Conservation (phyloP, 352 stramenopile genomes). For the Aphanomyces astaci region DNA sequence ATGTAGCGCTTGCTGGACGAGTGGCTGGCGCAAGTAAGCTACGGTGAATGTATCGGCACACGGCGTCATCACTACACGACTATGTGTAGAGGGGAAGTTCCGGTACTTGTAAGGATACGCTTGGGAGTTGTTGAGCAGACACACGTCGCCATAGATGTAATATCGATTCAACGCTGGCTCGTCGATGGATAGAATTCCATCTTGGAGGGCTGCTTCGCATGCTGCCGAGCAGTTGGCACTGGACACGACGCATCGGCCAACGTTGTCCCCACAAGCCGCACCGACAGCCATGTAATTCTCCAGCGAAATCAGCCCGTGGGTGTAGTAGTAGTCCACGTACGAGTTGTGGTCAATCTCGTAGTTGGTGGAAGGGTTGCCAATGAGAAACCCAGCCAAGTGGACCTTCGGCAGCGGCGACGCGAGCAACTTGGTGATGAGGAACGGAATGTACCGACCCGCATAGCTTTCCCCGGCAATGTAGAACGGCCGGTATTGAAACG, state of each 20-base stretch:
- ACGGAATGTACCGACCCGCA: conserved; percentile 70
- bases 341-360: conserved; percentile 14
- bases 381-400: conserved; percentile 51
- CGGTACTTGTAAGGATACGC: conserved; percentile 31
- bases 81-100: conserved; percentile 26
- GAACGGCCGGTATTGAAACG: conserved; percentile 52
- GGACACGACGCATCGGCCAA: conserved; percentile 17
- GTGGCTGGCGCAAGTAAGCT: conserved; percentile 36
- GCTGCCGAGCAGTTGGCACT: conserved; percentile 34
- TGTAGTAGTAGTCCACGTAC: conserved; percentile 42
- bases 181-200: conserved; percentile 36
- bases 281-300: conserved; percentile 48
- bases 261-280: conserved; percentile 40
- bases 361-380: conserved; percentile 61
- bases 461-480: conserved; percentile 85
- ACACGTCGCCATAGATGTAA: conserved; percentile 68
- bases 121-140: conserved; percentile 48
- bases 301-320: conserved; percentile 62
- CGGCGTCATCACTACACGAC: not conserved
- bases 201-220: conserved; percentile 41
- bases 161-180: conserved; percentile 49
- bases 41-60: conserved; percentile 29
- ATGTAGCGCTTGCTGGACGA: conserved; percentile 50
- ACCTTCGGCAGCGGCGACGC: conserved; percentile 38
- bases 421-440: conserved; percentile 15